Base-by-base conservation (phyloP, 2,329 filamentous ascomycete genomes). In the Phyllosticta capitalensis region DNA sequence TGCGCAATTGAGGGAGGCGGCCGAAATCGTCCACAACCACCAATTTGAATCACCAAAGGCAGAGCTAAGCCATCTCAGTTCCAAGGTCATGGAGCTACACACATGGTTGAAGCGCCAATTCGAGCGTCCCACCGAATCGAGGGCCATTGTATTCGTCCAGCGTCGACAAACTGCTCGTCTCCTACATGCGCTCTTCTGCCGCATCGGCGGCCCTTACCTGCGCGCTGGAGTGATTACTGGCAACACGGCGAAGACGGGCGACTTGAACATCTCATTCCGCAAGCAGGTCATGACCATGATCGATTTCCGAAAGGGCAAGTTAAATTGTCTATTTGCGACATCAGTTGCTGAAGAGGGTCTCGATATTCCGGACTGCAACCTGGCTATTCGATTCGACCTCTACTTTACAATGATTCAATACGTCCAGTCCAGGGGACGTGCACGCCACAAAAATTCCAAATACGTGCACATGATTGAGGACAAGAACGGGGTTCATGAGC, bases 321-420 rank as follows among this genome's bases (percentile, higher is more conserved):
- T 83, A 30, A 86, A 85, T 62, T 83, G 83, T 61, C 70, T 85
- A 19, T 86, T 87, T 66, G 80, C 83, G 45, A 87, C 84, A 7
- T 84, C 83, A 12, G 81, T 86, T 1, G 84, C 82, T 3, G 84
- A 87, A 67, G 84, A 87, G 72, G 84, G 84, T 0, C 77, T 87
- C 7, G 84, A 87, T 67, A 84, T 86, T 21, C 83, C 83, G 4
- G 81, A 84, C 61, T 87, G 84, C 72, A 86, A 86, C 63, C 70
- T 86, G n/a, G 80, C 86, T 10, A 73, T 86, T 24, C 78, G 92
- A 1, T 99, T 96, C 67, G 90, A 97, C 68, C 81, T 95, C 2
- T 96, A 91, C 72, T 80, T 81, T 10, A 96, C 92, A 0, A 85
- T 96, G 72, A 97, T 97, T 56, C 89, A 95, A 68, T 97, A 96